Conservation (phyloP, 768 basidiomycete genomes). For the Russula lepida region DNA sequence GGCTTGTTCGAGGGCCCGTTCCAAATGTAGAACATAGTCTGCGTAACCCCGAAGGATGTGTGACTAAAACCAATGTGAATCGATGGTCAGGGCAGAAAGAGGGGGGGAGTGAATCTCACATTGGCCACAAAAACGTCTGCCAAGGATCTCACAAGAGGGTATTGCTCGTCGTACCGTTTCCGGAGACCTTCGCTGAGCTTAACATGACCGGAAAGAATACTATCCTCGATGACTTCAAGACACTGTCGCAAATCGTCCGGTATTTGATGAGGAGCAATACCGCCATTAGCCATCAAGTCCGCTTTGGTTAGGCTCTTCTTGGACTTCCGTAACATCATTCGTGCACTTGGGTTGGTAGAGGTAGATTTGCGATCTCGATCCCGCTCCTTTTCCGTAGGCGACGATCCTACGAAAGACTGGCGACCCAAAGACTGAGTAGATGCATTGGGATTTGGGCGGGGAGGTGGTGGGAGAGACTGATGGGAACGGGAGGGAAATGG, state of each 20-base stretch:
- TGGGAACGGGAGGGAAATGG: slow-evolving; percentile 79
- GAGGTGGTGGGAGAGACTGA: slow-evolving; percentile 62
- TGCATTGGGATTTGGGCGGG: slow-evolving; percentile 42
- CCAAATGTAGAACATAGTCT: slow-evolving; percentile 89
- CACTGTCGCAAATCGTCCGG: slow-evolving; percentile 84
- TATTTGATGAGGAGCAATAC: slow-evolving; percentile 66
- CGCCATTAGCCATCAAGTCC: slow-evolving; percentile 37
- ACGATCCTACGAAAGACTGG: slow-evolving; percentile 48
- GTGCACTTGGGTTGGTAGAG: slow-evolving; percentile 25
- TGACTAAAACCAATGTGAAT: slow-evolving; percentile 43
- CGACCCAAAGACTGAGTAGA: slow-evolving; percentile 74
- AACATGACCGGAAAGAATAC: slow-evolving; percentile 85
- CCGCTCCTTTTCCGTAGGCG: slow-evolving; percentile 32
- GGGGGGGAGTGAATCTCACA: slow-evolving; percentile 39
- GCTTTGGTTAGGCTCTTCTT: slow-evolving; percentile 50
- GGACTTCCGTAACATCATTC: slow-evolving; percentile 54
- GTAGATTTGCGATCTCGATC: slow-evolving; percentile 35
- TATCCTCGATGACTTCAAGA: slow-evolving; percentile 77
- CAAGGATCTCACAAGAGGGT: slow-evolving; percentile 83
- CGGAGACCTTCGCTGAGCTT: slow-evolving; percentile 75
- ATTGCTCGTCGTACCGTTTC: slow-evolving; percentile 93
- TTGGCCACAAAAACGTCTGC: slow-evolving; percentile 95
- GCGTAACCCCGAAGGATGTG: slow-evolving; percentile 93
- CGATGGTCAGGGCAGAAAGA: slow-evolving; percentile 14
- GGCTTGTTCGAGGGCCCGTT: slow-evolving; percentile 80